phyloP scores from a whole-genome alignment of 73 alveolate genomes.

The Tetrahymena borealis region DNA sequence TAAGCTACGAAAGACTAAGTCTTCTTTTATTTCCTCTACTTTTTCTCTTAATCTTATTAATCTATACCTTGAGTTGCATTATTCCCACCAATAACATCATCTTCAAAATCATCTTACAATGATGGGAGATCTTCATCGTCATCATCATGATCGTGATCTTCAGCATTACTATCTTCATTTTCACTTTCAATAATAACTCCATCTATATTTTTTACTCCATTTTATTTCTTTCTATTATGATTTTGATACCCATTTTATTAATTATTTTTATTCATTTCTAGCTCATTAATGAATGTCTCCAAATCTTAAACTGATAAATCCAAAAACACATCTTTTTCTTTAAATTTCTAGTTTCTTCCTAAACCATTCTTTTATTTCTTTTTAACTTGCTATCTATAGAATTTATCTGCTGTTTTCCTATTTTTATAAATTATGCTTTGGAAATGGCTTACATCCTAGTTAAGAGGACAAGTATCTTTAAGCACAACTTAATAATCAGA shows the following conservation, averaged over 20 bases:
- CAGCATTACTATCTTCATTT: not conserved
- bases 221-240: not conserved
- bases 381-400: not conserved
- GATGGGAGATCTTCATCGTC: not conserved
- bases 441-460: not conserved
- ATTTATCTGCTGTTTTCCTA: not conserved
- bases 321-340: not conserved
- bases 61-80: no score
- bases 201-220: not conserved
- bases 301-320: not conserved
- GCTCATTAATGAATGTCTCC: not conserved
- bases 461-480: not conserved
- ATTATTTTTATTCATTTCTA: not conserved
- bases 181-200: not conserved
- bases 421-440: not conserved
- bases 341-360: not conserved
- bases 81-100: not conserved
- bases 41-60: no score
- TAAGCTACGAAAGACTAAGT: not conserved
- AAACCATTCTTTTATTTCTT: not conserved
- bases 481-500: not conserved
- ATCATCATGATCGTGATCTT: not conserved
- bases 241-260: no score
- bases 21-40: not conserved
- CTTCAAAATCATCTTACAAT: not conserved